These are phyloP conservation scores for Inonotus hispidus DNA, from an alignment of 1,284 basidiomycete genomes.

Conservation along the genomic window DNA sequence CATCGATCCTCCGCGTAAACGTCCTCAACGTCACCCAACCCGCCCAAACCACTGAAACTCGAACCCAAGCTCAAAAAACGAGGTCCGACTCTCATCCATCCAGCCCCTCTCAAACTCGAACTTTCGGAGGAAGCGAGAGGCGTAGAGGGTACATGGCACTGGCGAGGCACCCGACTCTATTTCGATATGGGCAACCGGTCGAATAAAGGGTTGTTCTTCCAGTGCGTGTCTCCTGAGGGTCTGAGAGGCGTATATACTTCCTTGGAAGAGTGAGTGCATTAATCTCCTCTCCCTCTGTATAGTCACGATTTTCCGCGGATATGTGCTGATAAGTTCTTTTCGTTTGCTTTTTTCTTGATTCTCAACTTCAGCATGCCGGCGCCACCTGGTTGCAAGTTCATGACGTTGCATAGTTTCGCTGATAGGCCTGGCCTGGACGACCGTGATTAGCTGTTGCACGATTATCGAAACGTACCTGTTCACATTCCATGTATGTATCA, in stretches of 20 bases:
- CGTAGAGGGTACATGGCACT: slow-evolving; percentile 47
- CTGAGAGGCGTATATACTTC: slow-evolving; percentile 43
- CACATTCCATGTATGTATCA: not conserved
- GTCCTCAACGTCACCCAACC: slow-evolving; percentile 43
- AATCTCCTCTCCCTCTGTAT: not conserved
- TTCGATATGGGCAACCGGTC: slow-evolving; percentile 42
- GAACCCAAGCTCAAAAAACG: slow-evolving; percentile 1
- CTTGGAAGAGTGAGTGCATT: slow-evolving; percentile 38
- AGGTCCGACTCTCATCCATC: slow-evolving; percentile 25
- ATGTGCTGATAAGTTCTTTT: too few species aligned
- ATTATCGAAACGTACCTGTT: not conserved
- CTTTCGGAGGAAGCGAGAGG: slow-evolving; percentile 35
- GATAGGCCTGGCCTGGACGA: slow-evolving; percentile 5
- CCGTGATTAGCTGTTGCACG: too few species aligned
- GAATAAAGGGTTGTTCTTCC: slow-evolving; percentile 48
- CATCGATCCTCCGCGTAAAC: slow-evolving; percentile 48
- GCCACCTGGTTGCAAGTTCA: slow-evolving; percentile 15
- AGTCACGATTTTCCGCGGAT: not conserved
- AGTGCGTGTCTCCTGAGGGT: slow-evolving; percentile 36
- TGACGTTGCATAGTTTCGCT: slow-evolving; percentile 18
- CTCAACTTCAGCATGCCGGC: slow-evolving; percentile 9
- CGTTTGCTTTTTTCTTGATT: too few species aligned
- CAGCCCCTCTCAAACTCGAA: slow-evolving; percentile 42
- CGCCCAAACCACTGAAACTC: not conserved
- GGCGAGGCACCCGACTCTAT: slow-evolving; percentile 50